A percentile compares a stretch with the other conserved stretches of the same genome.
Evolutionary conservation across 305 asterid genomes (phyloP).

Genomic region (Fraxinus latifolia): DNA sequence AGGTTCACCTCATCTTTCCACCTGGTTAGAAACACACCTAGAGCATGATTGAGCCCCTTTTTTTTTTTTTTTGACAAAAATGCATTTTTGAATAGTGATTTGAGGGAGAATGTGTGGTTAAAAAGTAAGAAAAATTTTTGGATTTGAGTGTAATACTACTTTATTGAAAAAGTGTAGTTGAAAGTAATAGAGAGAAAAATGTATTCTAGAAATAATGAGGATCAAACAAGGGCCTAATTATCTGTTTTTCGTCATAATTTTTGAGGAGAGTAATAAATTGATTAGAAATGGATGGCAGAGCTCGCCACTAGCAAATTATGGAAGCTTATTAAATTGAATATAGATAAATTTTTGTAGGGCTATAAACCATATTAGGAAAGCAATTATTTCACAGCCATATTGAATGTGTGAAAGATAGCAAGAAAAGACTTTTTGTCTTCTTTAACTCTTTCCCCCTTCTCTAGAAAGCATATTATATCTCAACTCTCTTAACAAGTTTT

Average conservation of each 20-base stretch:
- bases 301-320: not conserved
- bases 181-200: too few relatives aligned
- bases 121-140: not conserved
- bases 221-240: not conserved
- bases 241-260: not conserved
- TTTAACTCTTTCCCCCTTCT: not conserved
- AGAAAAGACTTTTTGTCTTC: not conserved
- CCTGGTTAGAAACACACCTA: slow-evolving; percentile 2
- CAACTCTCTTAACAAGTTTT: not conserved
- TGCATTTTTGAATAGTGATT: not conserved
- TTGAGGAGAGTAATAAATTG: not conserved
- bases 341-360: not conserved
- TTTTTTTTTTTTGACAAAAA: not conserved
- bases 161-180: not conserved
- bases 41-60: not conserved
- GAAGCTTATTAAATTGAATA: slow-evolving; percentile 8
- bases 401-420: not conserved
- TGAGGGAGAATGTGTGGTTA: not conserved
- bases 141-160: not conserved
- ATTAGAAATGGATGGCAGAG: not conserved
- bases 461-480: not conserved
- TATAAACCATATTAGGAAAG: not conserved
- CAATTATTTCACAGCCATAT: not conserved
- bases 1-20: not conserved
- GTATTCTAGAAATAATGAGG: not conserved